Base-by-base conservation (phyloP, 148 eudicot species). In the Limonium bicolor region DNA sequence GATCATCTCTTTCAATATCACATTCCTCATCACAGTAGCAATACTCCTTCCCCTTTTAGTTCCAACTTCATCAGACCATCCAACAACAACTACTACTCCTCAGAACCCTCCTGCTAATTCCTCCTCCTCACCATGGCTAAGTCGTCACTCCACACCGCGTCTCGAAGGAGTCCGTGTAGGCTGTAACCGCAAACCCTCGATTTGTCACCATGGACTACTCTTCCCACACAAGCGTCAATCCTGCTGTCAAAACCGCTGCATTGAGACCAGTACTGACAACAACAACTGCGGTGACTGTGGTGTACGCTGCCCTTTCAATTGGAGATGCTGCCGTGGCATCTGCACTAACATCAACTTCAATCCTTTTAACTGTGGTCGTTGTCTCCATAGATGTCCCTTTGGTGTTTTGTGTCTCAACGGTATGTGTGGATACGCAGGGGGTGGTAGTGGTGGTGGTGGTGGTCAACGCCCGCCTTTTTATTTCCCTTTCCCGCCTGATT, bases 271-370 rank as follows among this genome's bases (percentile, higher is more conserved):
- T 0, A 58, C 61, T 0, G 86, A 88, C 27, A 50, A 60, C 4
- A 25, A 73, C 6, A 83, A 88, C 25, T 88, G 96, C 21, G 96
- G 94, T 6, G 41, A 69, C 13, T 88, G 96, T 30, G 92, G 94
- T 8, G 6, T 72, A 5, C 59, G 74, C 30, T 88, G 96, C 22
- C 94, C 76, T 0, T 88, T 76, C 43, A 63, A 72, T 37, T 64
- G 86, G 86, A 61, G 65, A 48, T 88, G 96, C 29, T 88, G 96
- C 25, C 46, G 61, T 7, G 78, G 86, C 0, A 3, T 56, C 4
- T 88, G 96, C 34, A 34, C 62, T 4, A 41, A 88, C 60, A 56
- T 59, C 1, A 72, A 63, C 5, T 8, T 48, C 1, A 66, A 68
- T 41, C 94, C 78, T 11, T 71, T 64, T 10, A 52, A 87, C 29